Conservation (phyloP, 352 stramenopile species). For the Pythium aristosporum region DNA sequence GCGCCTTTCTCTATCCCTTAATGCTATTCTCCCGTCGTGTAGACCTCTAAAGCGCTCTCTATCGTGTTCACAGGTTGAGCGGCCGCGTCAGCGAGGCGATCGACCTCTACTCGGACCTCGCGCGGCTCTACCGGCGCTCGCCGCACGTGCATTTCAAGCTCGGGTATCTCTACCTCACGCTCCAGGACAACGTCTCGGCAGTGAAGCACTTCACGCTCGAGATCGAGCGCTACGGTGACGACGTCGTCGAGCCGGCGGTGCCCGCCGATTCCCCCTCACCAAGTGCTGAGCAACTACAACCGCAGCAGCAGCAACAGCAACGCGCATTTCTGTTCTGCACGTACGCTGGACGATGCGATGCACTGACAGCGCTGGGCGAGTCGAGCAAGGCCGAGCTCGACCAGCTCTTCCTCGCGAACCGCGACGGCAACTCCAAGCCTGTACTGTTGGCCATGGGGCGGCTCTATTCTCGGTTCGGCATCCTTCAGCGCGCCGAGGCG, state of each 20-base stretch:
- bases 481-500: conserved; percentile 48
- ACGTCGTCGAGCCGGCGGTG: not conserved
- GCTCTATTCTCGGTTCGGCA: conserved; percentile 52
- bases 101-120: conserved; percentile 48
- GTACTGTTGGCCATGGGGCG: conserved; percentile 45
- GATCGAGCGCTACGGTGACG: conserved; percentile 34
- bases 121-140: conserved; percentile 33
- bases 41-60: not conserved
- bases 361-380: conserved; percentile 29
- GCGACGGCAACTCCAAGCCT: conserved; percentile 32
- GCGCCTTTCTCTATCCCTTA: not conserved
- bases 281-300: not conserved
- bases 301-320: conserved; percentile 20
- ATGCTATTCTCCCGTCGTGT: not conserved
- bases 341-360: conserved; percentile 42
- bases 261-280: not conserved
- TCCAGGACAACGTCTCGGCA: conserved; percentile 32
- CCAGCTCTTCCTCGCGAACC: conserved; percentile 35
- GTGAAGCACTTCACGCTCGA: conserved; percentile 41
- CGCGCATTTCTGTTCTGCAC: conserved; percentile 46
- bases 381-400: conserved; percentile 37
- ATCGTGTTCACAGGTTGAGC: conserved; percentile 30
- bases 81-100: conserved; percentile 44
- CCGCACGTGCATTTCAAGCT: conserved; percentile 64
- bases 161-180: conserved; percentile 40